phyloP scores from a whole-genome alignment of 306 rosid species.

The Neltuma alba region DNA sequence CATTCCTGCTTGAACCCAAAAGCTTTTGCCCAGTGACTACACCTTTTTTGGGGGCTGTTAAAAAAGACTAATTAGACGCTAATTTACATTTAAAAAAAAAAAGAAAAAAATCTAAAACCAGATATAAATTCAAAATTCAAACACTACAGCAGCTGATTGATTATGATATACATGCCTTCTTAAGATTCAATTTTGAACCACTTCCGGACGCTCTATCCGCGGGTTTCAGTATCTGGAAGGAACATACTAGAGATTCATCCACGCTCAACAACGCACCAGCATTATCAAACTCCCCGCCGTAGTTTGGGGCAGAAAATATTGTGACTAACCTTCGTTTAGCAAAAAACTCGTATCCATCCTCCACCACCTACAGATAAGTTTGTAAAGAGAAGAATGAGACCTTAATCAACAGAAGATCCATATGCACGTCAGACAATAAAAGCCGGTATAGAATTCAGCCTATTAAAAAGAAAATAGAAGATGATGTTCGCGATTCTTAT shows the following conservation, averaged over 20 bases:
- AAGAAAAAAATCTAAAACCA: not conserved
- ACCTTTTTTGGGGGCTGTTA: constrained; percentile 62
- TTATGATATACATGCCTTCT: constrained; percentile 55
- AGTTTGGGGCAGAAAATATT: constrained; percentile 90
- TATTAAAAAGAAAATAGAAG: not conserved
- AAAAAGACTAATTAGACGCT: constrained; percentile 23
- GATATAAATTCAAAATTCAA: not conserved
- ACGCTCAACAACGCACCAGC: constrained; percentile 81
- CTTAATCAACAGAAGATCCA: constrained; percentile 2
- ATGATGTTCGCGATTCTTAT: not conserved
- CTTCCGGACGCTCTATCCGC: constrained; percentile 53
- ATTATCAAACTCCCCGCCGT: constrained; percentile 87
- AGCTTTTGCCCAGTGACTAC: constrained; percentile 18
- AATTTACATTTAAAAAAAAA: not conserved
- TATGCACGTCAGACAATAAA: constrained; percentile 1
- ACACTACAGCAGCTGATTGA: not conserved
- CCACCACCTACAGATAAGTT: constrained; percentile 68
- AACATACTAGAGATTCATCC: constrained; percentile 74
- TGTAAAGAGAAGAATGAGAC: constrained; percentile 5
- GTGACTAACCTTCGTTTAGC: constrained; percentile 79
- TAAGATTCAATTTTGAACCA: constrained; percentile 46
- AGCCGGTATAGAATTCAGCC: not conserved
- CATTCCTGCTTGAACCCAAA: constrained; percentile 41
- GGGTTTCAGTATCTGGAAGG: constrained; percentile 80
- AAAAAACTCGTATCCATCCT: constrained; percentile 86